Conservation (phyloP, 2,329 filamentous ascomycete species). For the Penicillium sp. region DNA sequence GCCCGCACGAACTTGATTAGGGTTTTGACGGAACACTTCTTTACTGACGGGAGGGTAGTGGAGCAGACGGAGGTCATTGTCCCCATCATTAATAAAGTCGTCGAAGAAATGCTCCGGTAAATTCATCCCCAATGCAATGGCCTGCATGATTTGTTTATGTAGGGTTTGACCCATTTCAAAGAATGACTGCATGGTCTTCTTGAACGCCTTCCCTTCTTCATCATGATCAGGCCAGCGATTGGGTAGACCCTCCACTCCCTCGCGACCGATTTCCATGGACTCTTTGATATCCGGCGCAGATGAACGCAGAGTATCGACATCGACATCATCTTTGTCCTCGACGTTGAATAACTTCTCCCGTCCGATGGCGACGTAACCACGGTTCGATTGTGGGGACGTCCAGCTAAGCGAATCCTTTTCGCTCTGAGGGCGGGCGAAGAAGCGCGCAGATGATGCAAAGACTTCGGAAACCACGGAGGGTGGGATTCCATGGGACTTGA, state of each 20-base stretch:
- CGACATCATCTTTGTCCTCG: slow-evolving; percentile 55
- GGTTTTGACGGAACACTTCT: slow-evolving; percentile 62
- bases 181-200: slow-evolving; percentile 69
- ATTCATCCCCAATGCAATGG: slow-evolving; percentile 77
- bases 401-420: slow-evolving; percentile 66
- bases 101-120: slow-evolving; percentile 73
- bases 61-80: slow-evolving; percentile 69
- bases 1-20: slow-evolving; percentile 69
- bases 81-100: slow-evolving; percentile 62
- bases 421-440: slow-evolving; percentile 62
- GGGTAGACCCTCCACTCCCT: slow-evolving; percentile 58
- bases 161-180: slow-evolving; percentile 69
- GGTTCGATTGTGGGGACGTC: slow-evolving; percentile 69
- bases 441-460: slow-evolving; percentile 65
- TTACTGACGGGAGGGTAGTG: slow-evolving; percentile 70
- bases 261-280: slow-evolving; percentile 58
- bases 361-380: slow-evolving; percentile 67
- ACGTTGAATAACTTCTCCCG: slow-evolving; percentile 67
- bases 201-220: slow-evolving; percentile 59
- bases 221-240: slow-evolving; percentile 72
- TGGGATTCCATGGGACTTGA: slow-evolving; percentile 72
- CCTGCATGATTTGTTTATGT: slow-evolving; percentile 75
- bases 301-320: slow-evolving; percentile 56
- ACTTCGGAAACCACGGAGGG: slow-evolving; percentile 55
- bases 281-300: slow-evolving; percentile 55